Conservation (phyloP, 805 yeast species). For the Candida nemodendra region DNA sequence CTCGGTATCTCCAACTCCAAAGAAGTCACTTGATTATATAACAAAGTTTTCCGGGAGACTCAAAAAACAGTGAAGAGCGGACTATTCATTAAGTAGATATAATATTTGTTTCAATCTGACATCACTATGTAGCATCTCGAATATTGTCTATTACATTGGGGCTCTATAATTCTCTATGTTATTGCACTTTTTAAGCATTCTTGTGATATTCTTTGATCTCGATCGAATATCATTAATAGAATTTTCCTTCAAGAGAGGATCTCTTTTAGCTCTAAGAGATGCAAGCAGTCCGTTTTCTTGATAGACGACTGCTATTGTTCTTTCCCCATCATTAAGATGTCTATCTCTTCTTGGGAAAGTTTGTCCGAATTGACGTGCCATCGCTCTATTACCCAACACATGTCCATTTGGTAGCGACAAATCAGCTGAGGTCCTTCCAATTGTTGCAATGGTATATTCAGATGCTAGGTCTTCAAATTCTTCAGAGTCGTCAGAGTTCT, state of each 20-base stretch:
- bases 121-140: too few species aligned
- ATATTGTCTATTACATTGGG: constrained; percentile 27
- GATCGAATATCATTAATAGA: constrained; percentile 20
- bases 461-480: constrained; percentile 22
- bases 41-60: constrained; percentile 26
- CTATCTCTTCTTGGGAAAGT: constrained; percentile 42
- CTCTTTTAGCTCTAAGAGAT: constrained; percentile 10
- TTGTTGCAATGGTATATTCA: constrained; percentile 31
- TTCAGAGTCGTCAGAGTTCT: constrained; percentile 23
- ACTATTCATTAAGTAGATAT: too few species aligned
- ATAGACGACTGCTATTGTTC: constrained; percentile 40
- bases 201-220: constrained; percentile 35
- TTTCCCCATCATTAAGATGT: constrained; percentile 56
- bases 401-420: constrained; percentile 73
- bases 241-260: constrained; percentile 46
- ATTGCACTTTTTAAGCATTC: constrained; percentile 65
- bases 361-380: constrained; percentile 68
- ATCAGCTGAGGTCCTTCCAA: constrained; percentile 50
- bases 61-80: constrained; percentile 16
- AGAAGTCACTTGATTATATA: constrained; percentile 21
- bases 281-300: constrained; percentile 19
- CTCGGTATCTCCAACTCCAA: constrained; percentile 17
- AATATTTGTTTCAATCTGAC: too few species aligned
- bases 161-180: constrained; percentile 77
- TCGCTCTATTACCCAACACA: constrained; percentile 74